These are phyloP conservation scores for Brassica rapa DNA, from an alignment of 345 rosid species.

Conservation along the genomic window DNA sequence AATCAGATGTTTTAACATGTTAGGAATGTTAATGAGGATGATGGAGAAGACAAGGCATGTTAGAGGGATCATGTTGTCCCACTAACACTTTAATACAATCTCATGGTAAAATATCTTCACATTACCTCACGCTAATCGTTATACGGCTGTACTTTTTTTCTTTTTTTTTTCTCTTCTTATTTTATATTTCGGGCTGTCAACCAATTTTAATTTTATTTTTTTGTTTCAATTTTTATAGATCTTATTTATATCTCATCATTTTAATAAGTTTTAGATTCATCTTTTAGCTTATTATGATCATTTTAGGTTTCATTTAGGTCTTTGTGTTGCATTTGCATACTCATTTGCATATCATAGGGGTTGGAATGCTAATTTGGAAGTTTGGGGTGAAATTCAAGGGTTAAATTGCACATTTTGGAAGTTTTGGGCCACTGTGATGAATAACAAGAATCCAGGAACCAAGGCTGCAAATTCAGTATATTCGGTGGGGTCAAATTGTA, in stretches of 20 bases:
- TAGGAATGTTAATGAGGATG: slow-evolving; percentile 37
- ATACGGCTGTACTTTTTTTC: slow-evolving; percentile 38
- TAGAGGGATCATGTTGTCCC: slow-evolving; percentile 39
- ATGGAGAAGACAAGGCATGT: slow-evolving; percentile 44
- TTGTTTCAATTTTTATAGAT: slow-evolving; percentile 6
- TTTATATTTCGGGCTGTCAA: slow-evolving; percentile 9
- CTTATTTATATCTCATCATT: background rate
- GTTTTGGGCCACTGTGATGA: too few species aligned
- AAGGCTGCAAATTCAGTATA: too few species aligned
- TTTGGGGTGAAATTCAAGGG: too few species aligned
- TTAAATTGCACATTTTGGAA: too few species aligned
- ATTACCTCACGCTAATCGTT: slow-evolving; percentile 1
- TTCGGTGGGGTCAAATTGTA: too few species aligned
- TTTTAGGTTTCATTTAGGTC: too few species aligned
- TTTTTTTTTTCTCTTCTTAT: background rate
- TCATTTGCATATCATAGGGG: too few species aligned
- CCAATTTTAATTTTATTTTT: background rate
- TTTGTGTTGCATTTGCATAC: too few species aligned
- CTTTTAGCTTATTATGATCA: too few species aligned
- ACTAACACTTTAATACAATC: slow-evolving; percentile 18
- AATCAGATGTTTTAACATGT: slow-evolving; percentile 42
- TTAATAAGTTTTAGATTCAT: too few species aligned
- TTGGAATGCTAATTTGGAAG: too few species aligned
- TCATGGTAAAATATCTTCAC: slow-evolving; percentile 26
- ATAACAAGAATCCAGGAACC: too few species aligned